Evolutionary conservation across 805 yeast species (phyloP).

Genomic region (Starmerella tilneyi): DNA sequence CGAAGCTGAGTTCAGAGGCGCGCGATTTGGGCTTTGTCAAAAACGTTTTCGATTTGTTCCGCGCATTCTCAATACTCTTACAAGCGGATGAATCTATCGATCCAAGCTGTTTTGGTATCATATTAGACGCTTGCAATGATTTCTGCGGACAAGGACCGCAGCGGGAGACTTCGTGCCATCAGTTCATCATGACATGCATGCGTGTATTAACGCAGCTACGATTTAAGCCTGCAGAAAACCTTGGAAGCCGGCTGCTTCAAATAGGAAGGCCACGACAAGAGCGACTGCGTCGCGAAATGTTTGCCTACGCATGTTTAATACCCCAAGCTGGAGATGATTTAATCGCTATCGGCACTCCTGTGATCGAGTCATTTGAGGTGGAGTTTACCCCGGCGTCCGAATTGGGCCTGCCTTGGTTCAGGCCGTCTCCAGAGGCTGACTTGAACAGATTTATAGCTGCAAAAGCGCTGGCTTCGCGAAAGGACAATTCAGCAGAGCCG

Average conservation of each 20-base stretch:
- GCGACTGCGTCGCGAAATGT: conserved; percentile 10
- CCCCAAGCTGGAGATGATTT: conserved; percentile 7
- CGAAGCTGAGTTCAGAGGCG: not conserved
- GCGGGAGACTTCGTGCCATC: conserved; percentile 16
- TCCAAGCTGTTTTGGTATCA: not conserved
- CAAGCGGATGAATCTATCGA: not conserved
- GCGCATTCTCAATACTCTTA: conserved; percentile 1
- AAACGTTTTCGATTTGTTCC: conserved; percentile 1
- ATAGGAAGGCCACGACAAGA: conserved; percentile 6
- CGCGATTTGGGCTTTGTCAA: conserved; percentile 1
- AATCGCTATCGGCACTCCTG: not conserved
- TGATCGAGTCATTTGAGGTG: conserved; percentile 12
- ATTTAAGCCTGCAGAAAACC: not conserved
- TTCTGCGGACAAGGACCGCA: not conserved
- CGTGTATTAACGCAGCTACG: conserved; percentile 1
- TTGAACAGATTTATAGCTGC: conserved; percentile 11
- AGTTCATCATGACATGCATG: conserved; percentile 13
- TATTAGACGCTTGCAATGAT: conserved; percentile 3
- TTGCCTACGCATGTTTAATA: conserved; percentile 9
- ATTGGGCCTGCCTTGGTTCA: conserved; percentile 6
- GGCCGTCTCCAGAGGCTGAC: conserved; percentile 18
- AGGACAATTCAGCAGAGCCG: too few species aligned
- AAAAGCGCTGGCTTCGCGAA: conserved; percentile 3
- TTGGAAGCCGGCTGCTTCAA: conserved; percentile 8
- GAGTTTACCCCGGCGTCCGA: conserved; percentile 13